phyloP scores from a whole-genome alignment of 73 alveolate genomes.

The Paramecium bursaria region DNA sequence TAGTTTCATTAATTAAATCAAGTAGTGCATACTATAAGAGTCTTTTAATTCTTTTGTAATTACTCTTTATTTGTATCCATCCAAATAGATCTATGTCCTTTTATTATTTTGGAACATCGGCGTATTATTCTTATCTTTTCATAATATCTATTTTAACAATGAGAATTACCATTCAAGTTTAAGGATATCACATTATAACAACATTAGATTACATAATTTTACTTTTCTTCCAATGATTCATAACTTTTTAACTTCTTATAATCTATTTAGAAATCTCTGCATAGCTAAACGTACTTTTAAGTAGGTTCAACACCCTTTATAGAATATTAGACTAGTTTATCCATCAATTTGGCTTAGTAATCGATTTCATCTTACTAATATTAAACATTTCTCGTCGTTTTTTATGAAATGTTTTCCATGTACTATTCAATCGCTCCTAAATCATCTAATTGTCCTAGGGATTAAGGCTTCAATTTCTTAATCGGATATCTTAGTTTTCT shows the following conservation, averaged over 20 bases:
- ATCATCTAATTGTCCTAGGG: background rate
- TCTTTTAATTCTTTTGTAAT: constrained; percentile 7
- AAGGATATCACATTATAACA: background rate
- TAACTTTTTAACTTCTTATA: background rate
- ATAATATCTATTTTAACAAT: background rate
- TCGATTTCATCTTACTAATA: constrained; percentile 14
- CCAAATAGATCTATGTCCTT: constrained; percentile 30
- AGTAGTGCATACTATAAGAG: constrained; percentile 27
- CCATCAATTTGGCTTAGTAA: background rate
- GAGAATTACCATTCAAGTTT: background rate
- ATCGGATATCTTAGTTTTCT: too few species aligned
- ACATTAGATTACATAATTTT: constrained; percentile 24
- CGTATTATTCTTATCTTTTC: background rate
- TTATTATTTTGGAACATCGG: background rate
- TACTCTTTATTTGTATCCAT: constrained; percentile 40
- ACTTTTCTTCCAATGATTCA: constrained; percentile 13
- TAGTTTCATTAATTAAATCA: constrained; percentile 10
- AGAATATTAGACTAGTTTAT: constrained; percentile 27
- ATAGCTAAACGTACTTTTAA: constrained; percentile 7
- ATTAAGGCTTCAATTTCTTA: background rate
- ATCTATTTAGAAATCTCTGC: constrained; percentile 39
- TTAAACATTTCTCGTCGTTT: constrained; percentile 55
- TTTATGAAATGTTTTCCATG: constrained; percentile 46
- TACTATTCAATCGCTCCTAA: constrained; percentile 1
- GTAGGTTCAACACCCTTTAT: background rate